A percentile compares a stretch with the other conserved stretches of the same genome.
Evolutionary conservation across 768 basidiomycete genomes (phyloP).

Genomic region (Kwoniella sp.): DNA sequence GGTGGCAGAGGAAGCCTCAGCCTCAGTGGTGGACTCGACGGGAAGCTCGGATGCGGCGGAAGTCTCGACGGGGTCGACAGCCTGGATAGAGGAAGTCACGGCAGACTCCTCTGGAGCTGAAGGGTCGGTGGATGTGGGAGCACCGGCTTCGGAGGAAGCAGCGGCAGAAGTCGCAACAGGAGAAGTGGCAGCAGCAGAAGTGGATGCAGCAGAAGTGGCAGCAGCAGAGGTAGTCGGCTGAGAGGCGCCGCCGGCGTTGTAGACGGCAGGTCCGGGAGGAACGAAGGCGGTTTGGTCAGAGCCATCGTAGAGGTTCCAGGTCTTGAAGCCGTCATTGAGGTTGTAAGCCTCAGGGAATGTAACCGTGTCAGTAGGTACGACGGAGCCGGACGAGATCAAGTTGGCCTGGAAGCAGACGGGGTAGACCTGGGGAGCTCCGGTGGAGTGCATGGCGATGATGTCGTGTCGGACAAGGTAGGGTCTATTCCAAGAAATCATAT

Average conservation of each 20-base stretch:
- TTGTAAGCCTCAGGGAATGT: constrained; percentile 32
- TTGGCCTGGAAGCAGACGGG: constrained; percentile 28
- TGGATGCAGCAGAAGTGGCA: constrained; percentile 14
- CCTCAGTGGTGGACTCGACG: background rate
- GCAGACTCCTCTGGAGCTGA: constrained; percentile 2
- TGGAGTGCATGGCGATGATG: constrained; percentile 30
- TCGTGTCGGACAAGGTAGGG: constrained; percentile 30
- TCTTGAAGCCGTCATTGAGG: constrained; percentile 16
- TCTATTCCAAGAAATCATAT: background rate
- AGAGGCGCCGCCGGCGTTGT: constrained; percentile 7
- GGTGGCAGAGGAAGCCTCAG: background rate
- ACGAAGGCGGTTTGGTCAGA: constrained; percentile 17
- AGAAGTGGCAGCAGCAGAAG: constrained; percentile 7
- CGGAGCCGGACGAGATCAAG: constrained; percentile 24
- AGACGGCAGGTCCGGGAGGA: constrained; percentile 24
- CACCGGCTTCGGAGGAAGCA: constrained; percentile 4
- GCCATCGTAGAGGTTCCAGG: constrained; percentile 9
- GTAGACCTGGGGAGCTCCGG: constrained; percentile 30
- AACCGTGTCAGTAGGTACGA: constrained; percentile 17
- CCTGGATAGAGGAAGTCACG: constrained; percentile 3
- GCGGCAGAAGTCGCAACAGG: constrained; percentile 1
- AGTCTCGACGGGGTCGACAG: constrained; percentile 3
- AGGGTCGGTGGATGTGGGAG: background rate
- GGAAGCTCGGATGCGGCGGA: background rate
- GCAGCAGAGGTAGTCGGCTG: constrained; percentile 9